Conservation (phyloP, 495 filamentous ascomycete genomes). For the Penicillium verhagenii region DNA sequence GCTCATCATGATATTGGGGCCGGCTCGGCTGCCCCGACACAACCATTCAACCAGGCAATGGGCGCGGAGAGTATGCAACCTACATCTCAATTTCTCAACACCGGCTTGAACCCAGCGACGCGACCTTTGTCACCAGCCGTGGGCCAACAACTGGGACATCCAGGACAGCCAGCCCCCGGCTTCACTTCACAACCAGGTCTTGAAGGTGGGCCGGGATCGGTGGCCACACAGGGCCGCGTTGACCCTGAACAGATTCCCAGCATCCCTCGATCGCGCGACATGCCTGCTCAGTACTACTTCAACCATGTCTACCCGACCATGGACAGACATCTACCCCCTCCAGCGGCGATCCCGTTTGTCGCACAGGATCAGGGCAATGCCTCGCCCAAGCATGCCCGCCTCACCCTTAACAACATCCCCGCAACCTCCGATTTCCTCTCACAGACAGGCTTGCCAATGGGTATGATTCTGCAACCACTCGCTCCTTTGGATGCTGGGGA, state of each 20-base stretch:
- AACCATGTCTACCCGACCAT: conserved; percentile 90
- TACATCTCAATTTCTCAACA: conserved; percentile 69
- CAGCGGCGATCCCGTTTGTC: conserved; percentile 85
- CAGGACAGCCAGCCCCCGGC: conserved; percentile 46
- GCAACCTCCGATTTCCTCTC: conserved; percentile 75
- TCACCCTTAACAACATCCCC: conserved; percentile 91
- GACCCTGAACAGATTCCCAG: conserved; percentile 94
- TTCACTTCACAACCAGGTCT: conserved; percentile 56
- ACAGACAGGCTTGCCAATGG: conserved; percentile 78
- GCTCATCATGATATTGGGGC: conserved; percentile 86
- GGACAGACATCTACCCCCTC: conserved; percentile 85
- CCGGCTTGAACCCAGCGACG: conserved; percentile 54
- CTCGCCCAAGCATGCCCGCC: conserved; percentile 87
- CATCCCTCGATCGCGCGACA: conserved; percentile 80
- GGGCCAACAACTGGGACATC: conserved; percentile 14
- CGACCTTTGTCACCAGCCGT: conserved; percentile 50
- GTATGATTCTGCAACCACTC: conserved; percentile 85
- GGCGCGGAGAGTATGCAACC: conserved; percentile 55
- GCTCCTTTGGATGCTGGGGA: conserved; percentile 83
- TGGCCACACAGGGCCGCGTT: conserved; percentile 69
- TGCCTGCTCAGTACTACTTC: conserved; percentile 77
- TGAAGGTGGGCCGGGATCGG: conserved; percentile 36
- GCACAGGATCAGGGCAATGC: conserved; percentile 95
- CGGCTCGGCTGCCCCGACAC: conserved; percentile 46
- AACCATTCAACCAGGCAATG: conserved; percentile 60